Base-by-base conservation (phyloP, 805 yeast genomes). In the Sungouiozyma intestinalis region DNA sequence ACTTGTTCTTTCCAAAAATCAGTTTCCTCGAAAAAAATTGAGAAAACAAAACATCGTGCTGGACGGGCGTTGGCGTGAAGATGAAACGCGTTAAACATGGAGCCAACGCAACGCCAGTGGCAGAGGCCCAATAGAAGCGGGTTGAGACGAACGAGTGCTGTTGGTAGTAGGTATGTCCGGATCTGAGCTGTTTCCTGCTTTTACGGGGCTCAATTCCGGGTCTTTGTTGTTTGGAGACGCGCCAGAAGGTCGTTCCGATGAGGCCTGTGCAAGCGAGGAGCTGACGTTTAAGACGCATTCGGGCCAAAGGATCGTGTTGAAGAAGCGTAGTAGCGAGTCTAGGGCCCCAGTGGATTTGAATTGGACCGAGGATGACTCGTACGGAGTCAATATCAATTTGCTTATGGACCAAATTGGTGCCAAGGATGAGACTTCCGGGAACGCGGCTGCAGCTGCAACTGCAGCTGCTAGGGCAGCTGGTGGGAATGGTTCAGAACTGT, bases 371-470 rank as follows among this genome's bases (percentile, higher is more conserved):
- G 62, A 60, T 38, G 59, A 55, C 21, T 45, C 54, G 2, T 68
- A 67, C 41, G 73, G 73, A 1, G 57, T 68, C 40, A 57, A 64
- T 39, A 57, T 69, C 19, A 62, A 65, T 42, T 53, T 54, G n/a
- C 46, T 69, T 3, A 51, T 62, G 21, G 64, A 62, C 5, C 55
- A 50, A 27, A 54, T 68, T 21, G 65, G 60, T 20, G 44, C 49
- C 3, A 48, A 55, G 31, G 47, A 39, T 8, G 33, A 19, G 8
- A 40, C 32, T 16, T 17, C 17, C 13, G 36, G 15, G 15, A 16
- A 16, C 18, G 11, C 18, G 36, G 1, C 31, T 11, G 16, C 18
- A 18, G 11, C 24, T 24, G 24, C 16, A 2, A 35, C 17, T 16
- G 18, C 20, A n/a, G 11, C 18, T 37, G 1, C 31, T 11, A 14